Evolutionary conservation across 1,284 basidiomycete genomes (phyloP), one percentile per base, ranked within the genome.

Genomic region (Apiotrichum mycotoxinovorans): DNA sequence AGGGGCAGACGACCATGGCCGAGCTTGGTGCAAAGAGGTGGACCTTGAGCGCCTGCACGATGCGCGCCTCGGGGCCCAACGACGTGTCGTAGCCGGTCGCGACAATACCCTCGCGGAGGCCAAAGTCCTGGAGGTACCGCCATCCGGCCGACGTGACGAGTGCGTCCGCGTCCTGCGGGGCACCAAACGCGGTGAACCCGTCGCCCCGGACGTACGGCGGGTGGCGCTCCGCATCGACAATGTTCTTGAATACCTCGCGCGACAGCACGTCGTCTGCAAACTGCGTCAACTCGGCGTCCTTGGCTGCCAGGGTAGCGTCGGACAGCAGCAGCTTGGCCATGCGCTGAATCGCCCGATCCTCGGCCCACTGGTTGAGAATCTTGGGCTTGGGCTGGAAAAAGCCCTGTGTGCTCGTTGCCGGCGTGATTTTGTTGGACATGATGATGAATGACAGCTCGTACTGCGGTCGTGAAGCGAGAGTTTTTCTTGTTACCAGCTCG

Each of bases 151-250:
- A 43, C 4, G 58, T 61, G 1, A 57, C 50, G 23, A 64, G 54
- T 7, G 61, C 54, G 23, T 52, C 30, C 37, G 51, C 52, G 46
- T 57, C 49, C 15, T 49, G 42, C 15, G 51, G 51, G n/a, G 47
- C 37, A 35, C 61, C 61, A 45, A 58, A 62, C 17, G 54, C 45
- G 5, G 54, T 57, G 54, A 46, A 62, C 4, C 61, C 57, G 38
- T 40, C 42, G 35, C 60, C 60, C 15, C 30, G 30, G 11, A 62
- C 43, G 33, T 51, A 52, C 18, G 61, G 61, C 27, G 48, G 48
- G 54, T 62, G 42, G 9, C 53, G 30, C 54, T 62, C 61, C n/a
- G 61, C 61, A 14, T 62, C 48, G 27, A 44, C 52, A 42, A 62
- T 45, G 49, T 51, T 41, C 5, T 15, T 26, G 38, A 54, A 41